Evolutionary conservation across 768 basidiomycete genomes (phyloP).

Genomic region (Rossbeevera mucosa): DNA sequence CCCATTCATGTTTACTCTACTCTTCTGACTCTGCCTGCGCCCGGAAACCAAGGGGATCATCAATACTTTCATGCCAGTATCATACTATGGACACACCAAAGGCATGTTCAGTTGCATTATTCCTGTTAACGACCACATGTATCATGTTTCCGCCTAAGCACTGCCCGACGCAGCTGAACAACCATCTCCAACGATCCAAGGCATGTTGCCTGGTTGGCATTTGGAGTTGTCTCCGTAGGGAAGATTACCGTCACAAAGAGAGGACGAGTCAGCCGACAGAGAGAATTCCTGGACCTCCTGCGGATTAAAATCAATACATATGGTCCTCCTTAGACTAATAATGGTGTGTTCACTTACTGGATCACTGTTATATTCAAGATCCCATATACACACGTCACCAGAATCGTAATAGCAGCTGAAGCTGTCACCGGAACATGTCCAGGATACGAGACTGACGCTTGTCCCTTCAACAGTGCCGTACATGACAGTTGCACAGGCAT

Average conservation of each 20-base stretch:
- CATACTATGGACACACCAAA: too few species aligned
- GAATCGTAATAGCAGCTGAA: conserved; percentile 12
- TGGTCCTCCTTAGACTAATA: too few species aligned
- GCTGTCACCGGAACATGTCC: conserved; percentile 5
- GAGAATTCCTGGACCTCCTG: neutral
- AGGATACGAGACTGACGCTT: conserved; percentile 7
- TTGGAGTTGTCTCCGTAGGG: conserved; percentile 1
- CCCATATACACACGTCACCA: conserved; percentile 4
- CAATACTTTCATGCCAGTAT: too few species aligned
- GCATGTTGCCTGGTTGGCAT: conserved; percentile 4
- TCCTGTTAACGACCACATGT: too few species aligned
- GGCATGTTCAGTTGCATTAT: too few species aligned
- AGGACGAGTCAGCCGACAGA: conserved; percentile 1
- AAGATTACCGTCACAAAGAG: neutral
- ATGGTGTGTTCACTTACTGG: neutral
- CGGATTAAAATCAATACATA: neutral
- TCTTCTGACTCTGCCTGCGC: too few species aligned
- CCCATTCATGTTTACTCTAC: too few species aligned
- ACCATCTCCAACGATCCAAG: neutral
- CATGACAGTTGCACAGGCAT: conserved; percentile 3
- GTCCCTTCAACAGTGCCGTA: neutral
- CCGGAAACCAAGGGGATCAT: too few species aligned
- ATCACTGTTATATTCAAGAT: neutral
- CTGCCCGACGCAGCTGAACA: too few species aligned
- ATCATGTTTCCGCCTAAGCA: too few species aligned